A percentile compares a stretch with the other conserved stretches of the same genome.
Conservation (phyloP, 2,329 filamentous ascomycete genomes). For the Epichloe brachyelytri region DNA sequence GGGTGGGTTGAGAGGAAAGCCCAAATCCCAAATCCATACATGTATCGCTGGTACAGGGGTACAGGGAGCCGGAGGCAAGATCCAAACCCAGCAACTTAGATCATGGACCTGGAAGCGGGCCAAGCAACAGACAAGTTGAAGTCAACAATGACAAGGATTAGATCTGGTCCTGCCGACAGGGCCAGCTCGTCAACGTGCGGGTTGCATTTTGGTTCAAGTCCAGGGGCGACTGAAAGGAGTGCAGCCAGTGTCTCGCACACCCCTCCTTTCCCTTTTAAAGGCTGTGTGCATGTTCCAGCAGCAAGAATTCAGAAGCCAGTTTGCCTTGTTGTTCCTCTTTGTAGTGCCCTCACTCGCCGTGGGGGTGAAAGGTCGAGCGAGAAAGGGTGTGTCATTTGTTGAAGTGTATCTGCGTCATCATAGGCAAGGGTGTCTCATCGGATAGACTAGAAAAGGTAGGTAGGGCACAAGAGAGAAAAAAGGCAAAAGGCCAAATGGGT, state of each 20-base stretch:
- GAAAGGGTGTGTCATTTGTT: neutral
- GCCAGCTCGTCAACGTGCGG: conserved; percentile 14
- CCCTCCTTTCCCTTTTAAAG: neutral
- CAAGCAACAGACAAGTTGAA: conserved; percentile 16
- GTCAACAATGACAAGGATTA: neutral
- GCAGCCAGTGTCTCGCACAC: neutral
- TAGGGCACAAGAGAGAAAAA: neutral
- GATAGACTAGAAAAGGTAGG: too few species aligned
- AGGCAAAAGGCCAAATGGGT: conserved; percentile 1
- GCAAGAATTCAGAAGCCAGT: neutral
- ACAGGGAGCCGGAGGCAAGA: conserved; percentile 19
- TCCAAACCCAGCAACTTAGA: conserved; percentile 14
- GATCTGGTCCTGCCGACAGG: conserved; percentile 7
- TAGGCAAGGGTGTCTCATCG: too few species aligned
- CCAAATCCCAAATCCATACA: conserved; percentile 18
- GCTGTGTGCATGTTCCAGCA: neutral
- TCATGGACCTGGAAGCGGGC: conserved; percentile 25
- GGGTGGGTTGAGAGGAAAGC: conserved; percentile 21
- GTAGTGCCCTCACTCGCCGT: neutral
- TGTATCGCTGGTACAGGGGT: conserved; percentile 14
- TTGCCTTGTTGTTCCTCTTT: neutral
- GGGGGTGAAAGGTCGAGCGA: neutral
- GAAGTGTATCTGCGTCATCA: too few species aligned
- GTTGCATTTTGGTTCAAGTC: neutral
- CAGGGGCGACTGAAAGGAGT: neutral